Base-by-base conservation (phyloP, 805 yeast species). In the Yarrowia porcina region DNA sequence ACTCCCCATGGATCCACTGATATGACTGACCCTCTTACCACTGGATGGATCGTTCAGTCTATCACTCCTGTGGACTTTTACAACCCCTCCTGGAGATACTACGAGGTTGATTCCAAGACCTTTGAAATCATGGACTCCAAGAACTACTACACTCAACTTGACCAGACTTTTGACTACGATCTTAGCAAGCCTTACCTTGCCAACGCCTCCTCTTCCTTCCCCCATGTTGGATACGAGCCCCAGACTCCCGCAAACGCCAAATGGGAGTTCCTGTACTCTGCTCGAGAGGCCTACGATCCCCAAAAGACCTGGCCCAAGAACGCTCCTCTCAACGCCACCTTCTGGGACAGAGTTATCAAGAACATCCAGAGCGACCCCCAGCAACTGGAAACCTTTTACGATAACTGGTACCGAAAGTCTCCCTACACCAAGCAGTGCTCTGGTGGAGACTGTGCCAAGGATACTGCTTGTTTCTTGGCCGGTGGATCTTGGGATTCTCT, bases 81-180 rank as follows among this genome's bases (percentile, higher is more conserved):
- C 67, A 87, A 87, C 71, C 92, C 92, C 8, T 80, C 85, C 28
- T 87, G 89, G 88, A 81, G 88, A 71, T 86, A 85, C 74, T 87
- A 87, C 69, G 84, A 83, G 67, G 85, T 87, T 54, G 90, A 87
- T 69, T 74, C 80, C 20, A 73, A 80, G 66, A 80, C 89, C 4
- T 85, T 84, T 74, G 81, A 81, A 66, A 76, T 87, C 64, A 77
- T 84, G 79, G 83, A 87, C 69, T 65, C 88, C 83, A 42, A 41
- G 74, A 85, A 84, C 68, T 84, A 79, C 73, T 85, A 79, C 72
- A 78, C 87, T 17, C 77, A 77, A 64, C 77, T 87, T 66, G 83
- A 85, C 69, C 80, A 79, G 62, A 79, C 81, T 20, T 83, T 84
- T 63, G 63, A 59, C 20, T 52, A 63, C 39, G 60, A 57, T 18